phyloP scores from a whole-genome alignment of 331 rosid species.

The Acacia concinna region DNA sequence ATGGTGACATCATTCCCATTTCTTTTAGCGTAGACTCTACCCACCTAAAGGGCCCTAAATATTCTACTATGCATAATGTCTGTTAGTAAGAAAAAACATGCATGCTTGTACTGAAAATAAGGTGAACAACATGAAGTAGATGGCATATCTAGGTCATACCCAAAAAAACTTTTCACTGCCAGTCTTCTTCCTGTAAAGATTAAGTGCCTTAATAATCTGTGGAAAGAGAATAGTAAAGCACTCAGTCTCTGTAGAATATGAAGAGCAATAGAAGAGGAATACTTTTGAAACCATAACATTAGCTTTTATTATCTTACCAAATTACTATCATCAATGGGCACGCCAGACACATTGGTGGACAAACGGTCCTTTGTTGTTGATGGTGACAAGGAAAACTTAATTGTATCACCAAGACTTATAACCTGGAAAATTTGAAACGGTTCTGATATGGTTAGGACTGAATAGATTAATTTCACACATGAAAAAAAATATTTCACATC shows the following conservation, averaged over 20 bases:
- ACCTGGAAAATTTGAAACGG: slow-evolving; percentile 51
- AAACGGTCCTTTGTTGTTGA: slow-evolving; percentile 68
- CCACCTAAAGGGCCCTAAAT: neutral
- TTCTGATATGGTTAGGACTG: slow-evolving; percentile 11
- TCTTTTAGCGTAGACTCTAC: neutral
- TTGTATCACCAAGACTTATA: slow-evolving; percentile 87
- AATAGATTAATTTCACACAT: neutral
- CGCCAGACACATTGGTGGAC: slow-evolving; percentile 88
- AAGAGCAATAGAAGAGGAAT: neutral
- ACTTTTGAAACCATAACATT: slow-evolving; percentile 5
- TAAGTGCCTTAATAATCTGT: slow-evolving; percentile 96
- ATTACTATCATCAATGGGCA: slow-evolving; percentile 89
- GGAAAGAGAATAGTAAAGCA: slow-evolving; percentile 28
- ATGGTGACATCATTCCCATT: neutral
- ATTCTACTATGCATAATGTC: neutral
- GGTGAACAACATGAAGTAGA: slow-evolving; percentile 13
- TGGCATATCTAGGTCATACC: slow-evolving; percentile 51
- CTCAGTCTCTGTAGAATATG: slow-evolving; percentile 13
- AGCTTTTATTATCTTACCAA: slow-evolving; percentile 49
- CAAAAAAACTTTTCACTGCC: slow-evolving; percentile 77
- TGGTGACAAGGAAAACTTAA: slow-evolving; percentile 90
- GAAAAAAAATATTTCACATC: neutral
- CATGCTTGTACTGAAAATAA: neutral
- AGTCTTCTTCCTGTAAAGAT: slow-evolving; percentile 90
- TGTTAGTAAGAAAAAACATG: neutral